Base-by-base conservation (phyloP, 2,329 filamentous ascomycete species). In the Colletotrichum lentis region DNA sequence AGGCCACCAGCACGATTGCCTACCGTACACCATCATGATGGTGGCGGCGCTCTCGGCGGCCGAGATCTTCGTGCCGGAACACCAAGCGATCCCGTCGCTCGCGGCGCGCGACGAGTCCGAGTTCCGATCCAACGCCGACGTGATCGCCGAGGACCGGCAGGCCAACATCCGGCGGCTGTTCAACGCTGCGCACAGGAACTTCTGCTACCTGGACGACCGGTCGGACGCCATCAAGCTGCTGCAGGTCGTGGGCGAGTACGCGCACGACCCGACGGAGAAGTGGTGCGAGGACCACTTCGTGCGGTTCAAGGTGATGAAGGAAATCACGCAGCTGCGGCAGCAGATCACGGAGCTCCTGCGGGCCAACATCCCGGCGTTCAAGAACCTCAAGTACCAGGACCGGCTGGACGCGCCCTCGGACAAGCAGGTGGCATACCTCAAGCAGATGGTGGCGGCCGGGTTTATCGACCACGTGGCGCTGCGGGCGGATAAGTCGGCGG, bases 401-500 rank as follows among this genome's bases (percentile, higher is more conserved):
- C 85, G 83, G 73, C 81, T 91, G 3, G 82, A 85, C 55, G 82
- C 84, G 0, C 88, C 88, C 0, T 86, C 87, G 0, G 81, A 88
- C 7, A 91, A 89, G 72, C 90, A 94, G 75, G 82, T 96, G 35
- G 89, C 90, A 54, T 89, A 93, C 0, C 83, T 99, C 35, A 97
- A 96, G 77, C 93, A 97, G 76, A 96, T 98, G 80, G 89, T 93
- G 24, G 93, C 95, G 0, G 91, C 93, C 0, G 96, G 95, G 1
- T 98, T 97, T 80, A 89, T 98, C 74, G 96, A 99, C 78, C 92
- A 97, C 73, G 87, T 99, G 47, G 96, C 96, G 53, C 94, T 98
- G 73, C 92, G 96, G 69, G 93, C 92, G 4, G 95, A 99, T 77
- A 83, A 93, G n/a, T 85, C 93, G 0, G 92, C 93, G 0, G 85